A percentile compares a stretch with the other conserved stretches of the same genome.
These are phyloP conservation scores for Actinomortierella wolfii DNA, from an alignment of 371 early-diverging fungal genomes.

Conservation along the genomic window DNA sequence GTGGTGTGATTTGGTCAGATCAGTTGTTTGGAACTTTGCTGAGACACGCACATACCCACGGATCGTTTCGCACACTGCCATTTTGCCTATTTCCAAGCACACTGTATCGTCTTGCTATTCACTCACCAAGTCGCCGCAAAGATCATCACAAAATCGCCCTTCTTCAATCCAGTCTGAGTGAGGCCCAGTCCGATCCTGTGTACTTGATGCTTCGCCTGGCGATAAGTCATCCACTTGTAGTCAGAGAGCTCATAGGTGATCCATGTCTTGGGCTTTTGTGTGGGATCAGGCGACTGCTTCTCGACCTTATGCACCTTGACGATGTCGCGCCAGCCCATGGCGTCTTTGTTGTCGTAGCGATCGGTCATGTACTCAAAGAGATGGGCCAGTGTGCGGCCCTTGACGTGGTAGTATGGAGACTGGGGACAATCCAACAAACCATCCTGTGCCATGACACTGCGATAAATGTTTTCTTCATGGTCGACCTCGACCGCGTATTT, in stretches of 20 bases:
- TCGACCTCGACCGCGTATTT: constrained; percentile 51
- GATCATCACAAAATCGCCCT: constrained; percentile 58
- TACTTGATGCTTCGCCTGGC: constrained; percentile 46
- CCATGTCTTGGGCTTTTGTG: constrained; percentile 58
- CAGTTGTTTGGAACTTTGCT: too few species aligned
- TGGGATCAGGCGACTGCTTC: constrained; percentile 27
- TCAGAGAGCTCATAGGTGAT: constrained; percentile 58
- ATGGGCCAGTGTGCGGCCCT: constrained; percentile 49
- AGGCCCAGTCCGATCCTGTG: constrained; percentile 50
- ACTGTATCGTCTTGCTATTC: not conserved
- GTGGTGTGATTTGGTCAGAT: too few species aligned
- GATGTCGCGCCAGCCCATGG: constrained; percentile 54
- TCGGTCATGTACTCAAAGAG: constrained; percentile 53
- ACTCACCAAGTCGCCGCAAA: constrained; percentile 63
- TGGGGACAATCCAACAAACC: constrained; percentile 52
- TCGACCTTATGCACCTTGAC: constrained; percentile 54
- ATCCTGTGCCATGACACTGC: constrained; percentile 47
- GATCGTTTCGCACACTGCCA: too few species aligned
- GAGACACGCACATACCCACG: too few species aligned
- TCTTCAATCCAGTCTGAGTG: constrained; percentile 46
- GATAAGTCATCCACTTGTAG: constrained; percentile 56
- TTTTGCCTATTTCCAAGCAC: too few species aligned
- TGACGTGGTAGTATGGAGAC: constrained; percentile 45
- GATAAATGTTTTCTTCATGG: constrained; percentile 54
- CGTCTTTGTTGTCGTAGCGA: constrained; percentile 47